phyloP scores from a whole-genome alignment of 352 stramenopile genomes.

The Globisporangium alternatum region DNA sequence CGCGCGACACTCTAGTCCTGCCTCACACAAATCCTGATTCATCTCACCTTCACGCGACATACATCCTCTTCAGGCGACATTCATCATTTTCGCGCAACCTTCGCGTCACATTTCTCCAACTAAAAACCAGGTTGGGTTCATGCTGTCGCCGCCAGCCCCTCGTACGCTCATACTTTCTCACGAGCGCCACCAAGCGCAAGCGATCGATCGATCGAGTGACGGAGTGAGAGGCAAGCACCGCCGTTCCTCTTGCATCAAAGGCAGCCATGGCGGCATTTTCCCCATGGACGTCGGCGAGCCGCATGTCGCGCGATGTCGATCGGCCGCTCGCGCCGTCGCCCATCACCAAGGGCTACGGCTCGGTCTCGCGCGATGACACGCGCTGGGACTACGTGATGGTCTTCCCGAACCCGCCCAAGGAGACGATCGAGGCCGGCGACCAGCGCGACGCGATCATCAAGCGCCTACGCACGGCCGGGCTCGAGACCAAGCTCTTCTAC shows the following conservation, averaged over 20 bases:
- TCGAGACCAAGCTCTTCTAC: slow-evolving; percentile 76
- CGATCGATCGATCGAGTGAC: not conserved
- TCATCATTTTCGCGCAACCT: slow-evolving; percentile 5
- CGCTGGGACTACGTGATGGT: slow-evolving; percentile 87
- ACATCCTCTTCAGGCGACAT: not conserved
- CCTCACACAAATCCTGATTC: slow-evolving; percentile 10
- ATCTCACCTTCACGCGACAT: slow-evolving; percentile 12
- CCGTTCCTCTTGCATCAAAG: not conserved
- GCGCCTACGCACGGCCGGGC: slow-evolving; percentile 52
- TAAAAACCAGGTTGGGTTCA: slow-evolving; percentile 7
- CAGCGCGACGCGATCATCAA: slow-evolving; percentile 79
- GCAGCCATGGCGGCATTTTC: slow-evolving; percentile 10
- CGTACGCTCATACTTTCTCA: slow-evolving; percentile 8
- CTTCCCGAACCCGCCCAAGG: slow-evolving; percentile 71
- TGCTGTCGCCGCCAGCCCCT: not conserved
- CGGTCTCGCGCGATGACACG: slow-evolving; percentile 30
- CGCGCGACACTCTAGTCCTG: not conserved
- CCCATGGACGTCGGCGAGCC: slow-evolving; percentile 20
- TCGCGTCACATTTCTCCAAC: slow-evolving; percentile 7
- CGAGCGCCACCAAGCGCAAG: not conserved
- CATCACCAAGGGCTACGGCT: slow-evolving; percentile 41
- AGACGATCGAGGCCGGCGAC: slow-evolving; percentile 55
- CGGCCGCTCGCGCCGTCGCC: slow-evolving; percentile 29
- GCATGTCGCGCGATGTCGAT: slow-evolving; percentile 21
- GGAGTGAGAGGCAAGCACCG: not conserved